Conservation (phyloP, 345 rosid species). For the Syzygium aromaticum region DNA sequence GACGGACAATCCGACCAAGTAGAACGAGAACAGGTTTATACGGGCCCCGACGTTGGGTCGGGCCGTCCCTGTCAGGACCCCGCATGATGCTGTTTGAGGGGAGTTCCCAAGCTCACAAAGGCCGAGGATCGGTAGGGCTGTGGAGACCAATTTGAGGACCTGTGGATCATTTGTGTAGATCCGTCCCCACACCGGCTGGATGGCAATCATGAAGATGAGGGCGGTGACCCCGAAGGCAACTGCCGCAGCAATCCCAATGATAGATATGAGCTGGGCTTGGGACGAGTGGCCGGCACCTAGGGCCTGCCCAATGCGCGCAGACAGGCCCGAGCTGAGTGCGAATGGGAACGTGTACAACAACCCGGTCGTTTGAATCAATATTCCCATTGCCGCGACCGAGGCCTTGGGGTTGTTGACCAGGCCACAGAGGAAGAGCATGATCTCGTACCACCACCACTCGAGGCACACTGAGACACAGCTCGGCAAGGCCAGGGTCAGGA, state of each 20-base stretch:
- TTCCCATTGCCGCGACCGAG: conserved; percentile 68
- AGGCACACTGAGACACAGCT: conserved; percentile 74
- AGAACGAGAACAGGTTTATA: conserved; percentile 72
- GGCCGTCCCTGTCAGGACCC: conserved; percentile 78
- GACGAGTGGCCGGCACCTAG: conserved; percentile 68
- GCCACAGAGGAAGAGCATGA: conserved; percentile 82
- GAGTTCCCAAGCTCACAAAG: conserved; percentile 80
- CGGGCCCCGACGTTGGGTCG: conserved; percentile 78
- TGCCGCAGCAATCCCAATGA: conserved; percentile 50
- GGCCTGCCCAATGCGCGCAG: conserved; percentile 65
- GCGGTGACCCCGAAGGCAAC: conserved; percentile 59
- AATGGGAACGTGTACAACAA: conserved; percentile 68
- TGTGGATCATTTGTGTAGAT: conserved; percentile 62
- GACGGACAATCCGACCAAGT: conserved; percentile 67
- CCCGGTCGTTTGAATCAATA: conserved; percentile 71
- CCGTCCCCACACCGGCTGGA: conserved; percentile 68
- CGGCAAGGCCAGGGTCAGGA: conserved; percentile 57
- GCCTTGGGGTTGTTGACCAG: conserved; percentile 60
- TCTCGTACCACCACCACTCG: conserved; percentile 99
- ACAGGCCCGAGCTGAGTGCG: conserved; percentile 50
- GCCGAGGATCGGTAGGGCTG: conserved; percentile 68
- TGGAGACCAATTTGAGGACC: conserved; percentile 49
- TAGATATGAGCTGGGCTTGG: conserved; percentile 53
- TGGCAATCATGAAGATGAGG: conserved; percentile 25
- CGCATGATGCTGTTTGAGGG: conserved; percentile 84